Evolutionary conservation across 108 stramenopile species (phyloP).

Genomic region (Epithemia pelagica): DNA sequence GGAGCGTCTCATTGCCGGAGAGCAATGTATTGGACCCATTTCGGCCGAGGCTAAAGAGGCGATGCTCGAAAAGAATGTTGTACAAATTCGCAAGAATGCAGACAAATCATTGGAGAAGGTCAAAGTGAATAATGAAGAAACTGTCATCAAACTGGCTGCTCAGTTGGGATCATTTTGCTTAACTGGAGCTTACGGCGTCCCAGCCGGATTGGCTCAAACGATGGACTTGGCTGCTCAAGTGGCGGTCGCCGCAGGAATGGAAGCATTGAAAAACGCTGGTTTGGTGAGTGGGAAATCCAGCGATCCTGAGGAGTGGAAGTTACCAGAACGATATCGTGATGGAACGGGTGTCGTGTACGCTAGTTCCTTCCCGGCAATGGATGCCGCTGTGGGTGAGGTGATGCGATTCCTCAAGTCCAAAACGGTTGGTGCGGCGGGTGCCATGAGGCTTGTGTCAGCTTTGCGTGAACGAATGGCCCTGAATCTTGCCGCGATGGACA

Average conservation of each 20-base stretch:
- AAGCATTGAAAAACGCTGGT: constrained; percentile 91
- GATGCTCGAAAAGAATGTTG: constrained; percentile 92
- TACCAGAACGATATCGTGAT: constrained; percentile 89
- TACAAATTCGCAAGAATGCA: constrained; percentile 64
- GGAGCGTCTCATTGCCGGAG: constrained; percentile 65
- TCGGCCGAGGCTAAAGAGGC: constrained; percentile 50
- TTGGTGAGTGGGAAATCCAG: constrained; percentile 73
- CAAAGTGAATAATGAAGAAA: constrained; percentile 43
- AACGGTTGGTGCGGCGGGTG: constrained; percentile 73
- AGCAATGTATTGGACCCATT: constrained; percentile 74
- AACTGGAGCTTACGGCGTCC: constrained; percentile 77
- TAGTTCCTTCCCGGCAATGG: constrained; percentile 93
- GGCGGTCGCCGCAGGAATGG: constrained; percentile 92
- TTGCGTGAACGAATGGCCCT: constrained; percentile 71
- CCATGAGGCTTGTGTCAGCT: constrained; percentile 67
- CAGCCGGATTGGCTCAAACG: constrained; percentile 81
- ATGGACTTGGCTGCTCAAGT: constrained; percentile 96
- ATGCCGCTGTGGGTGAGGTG: constrained; percentile 94
- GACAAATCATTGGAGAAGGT: constrained; percentile 55
- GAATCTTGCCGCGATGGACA: constrained; percentile 53
- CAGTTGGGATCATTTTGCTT: constrained; percentile 79
- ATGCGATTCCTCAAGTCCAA: constrained; percentile 88
- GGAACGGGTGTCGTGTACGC: constrained; percentile 93
- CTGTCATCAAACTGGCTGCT: constrained; percentile 86
- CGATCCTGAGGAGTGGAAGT: constrained; percentile 77